Evolutionary conservation across 2,329 filamentous ascomycete species (phyloP), one percentile per base, ranked within the genome.

Genomic region (Alternaria arbusti): DNA sequence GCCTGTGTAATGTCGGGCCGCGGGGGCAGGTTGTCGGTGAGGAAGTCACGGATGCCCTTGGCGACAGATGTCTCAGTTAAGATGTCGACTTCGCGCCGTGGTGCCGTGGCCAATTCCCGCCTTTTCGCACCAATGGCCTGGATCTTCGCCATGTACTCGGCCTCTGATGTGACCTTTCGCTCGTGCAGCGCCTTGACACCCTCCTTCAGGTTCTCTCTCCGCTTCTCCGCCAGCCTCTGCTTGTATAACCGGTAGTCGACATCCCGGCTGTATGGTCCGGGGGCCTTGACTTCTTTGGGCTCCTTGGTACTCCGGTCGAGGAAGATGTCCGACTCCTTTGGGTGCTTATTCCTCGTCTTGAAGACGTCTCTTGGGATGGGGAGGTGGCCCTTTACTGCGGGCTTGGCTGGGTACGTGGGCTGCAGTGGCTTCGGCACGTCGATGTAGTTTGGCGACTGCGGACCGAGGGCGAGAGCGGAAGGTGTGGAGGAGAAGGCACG

Each of bases 381-480:
- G 0, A 99, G 86, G 61, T 90, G 88, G 70, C 96, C 96, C 78
- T 93, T 93, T 32, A 93, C 79, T 11, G 72, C 69, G 15, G 81
- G 82, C 63, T 83, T 83, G 55, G 78, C 74, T 4, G 83, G 81
- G 45, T 82, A 80, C n/a, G 87, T 85, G 54, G 90, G 88, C 78
- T 97, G 93, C n/a, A 89, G 86, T 52, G 91, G 87, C 70, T 86
- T 85, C 51, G 94, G 95, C 59, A 97, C 85, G 69, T 93, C 89
- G 82, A 98, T 91, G 84, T 91, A 98, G 68, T 88, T 87, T 50
- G 96, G 95, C 36, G 94, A 97, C 78, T 97, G 92, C 52, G 96
- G 95, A 17, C 91, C 90, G 67, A 94, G 84, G 54, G 82, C 81
- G 52, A 75, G 77, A 61, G 74, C 70, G n/a, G 78, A 47, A 17